Conservation (phyloP, 768 basidiomycete genomes). For the Strobilomyces confusus region DNA sequence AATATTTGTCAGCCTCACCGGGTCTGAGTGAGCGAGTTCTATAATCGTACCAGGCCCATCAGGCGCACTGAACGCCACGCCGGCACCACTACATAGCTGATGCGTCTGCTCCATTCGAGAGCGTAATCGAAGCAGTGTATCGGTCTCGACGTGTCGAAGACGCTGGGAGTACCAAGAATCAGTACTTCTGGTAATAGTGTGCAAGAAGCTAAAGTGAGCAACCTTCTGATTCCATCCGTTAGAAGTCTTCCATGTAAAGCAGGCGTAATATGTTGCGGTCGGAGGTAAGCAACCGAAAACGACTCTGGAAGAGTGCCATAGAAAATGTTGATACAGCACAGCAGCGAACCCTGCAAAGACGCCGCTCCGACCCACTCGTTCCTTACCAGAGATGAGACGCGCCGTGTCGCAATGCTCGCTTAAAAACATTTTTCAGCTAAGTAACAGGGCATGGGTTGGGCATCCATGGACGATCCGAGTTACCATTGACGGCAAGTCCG, state of each 20-base stretch:
- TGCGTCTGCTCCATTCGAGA: constrained; percentile 4
- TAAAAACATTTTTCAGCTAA: constrained; percentile 17
- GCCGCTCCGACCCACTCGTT: constrained; percentile 16
- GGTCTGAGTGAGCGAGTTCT: constrained; percentile 1
- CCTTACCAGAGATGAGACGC: constrained; percentile 5
- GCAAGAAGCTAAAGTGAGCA: not conserved
- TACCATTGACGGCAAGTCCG: constrained; percentile 17
- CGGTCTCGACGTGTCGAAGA: constrained; percentile 5
- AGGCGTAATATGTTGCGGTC: constrained; percentile 4
- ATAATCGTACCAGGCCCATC: constrained; percentile 13
- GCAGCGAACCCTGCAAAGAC: constrained; percentile 17
- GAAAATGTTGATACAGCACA: constrained; percentile 10
- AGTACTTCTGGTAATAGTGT: constrained; percentile 2
- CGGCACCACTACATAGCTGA: constrained; percentile 14
- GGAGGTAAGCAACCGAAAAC: constrained; percentile 2
- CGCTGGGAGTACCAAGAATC: not conserved
- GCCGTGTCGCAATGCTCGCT: constrained; percentile 10
- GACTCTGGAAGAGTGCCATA: constrained; percentile 9
- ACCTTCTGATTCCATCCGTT: constrained; percentile 16
- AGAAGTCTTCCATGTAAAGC: constrained; percentile 3
- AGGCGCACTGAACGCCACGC: constrained; percentile 16
- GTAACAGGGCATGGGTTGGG: constrained; percentile 12
- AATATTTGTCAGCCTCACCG: constrained; percentile 21
- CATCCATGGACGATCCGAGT: constrained; percentile 11
- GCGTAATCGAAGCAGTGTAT: constrained; percentile 7